Percentiles rank a stretch among this genome's conserved stretches.
These are phyloP conservation scores for Tolypocladium ophioglossoides DNA, from an alignment of 2,329 filamentous ascomycete species.

Conservation along the genomic window DNA sequence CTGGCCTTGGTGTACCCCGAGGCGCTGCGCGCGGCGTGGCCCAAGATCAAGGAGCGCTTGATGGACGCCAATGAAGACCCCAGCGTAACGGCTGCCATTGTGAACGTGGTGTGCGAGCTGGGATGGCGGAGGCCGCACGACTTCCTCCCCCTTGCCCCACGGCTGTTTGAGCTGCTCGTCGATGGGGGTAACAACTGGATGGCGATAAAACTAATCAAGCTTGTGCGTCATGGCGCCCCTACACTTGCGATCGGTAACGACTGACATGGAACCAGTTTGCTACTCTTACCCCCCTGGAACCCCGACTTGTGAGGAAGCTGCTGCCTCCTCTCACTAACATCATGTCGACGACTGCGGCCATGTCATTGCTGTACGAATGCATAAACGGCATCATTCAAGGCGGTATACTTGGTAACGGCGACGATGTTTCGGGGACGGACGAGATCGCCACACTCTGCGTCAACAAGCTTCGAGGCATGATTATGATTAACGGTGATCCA, in stretches of 20 bases:
- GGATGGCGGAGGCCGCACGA: constrained; percentile 91
- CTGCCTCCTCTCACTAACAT: constrained; percentile 84
- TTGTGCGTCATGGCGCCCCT: constrained; percentile 40
- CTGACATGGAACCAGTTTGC: constrained; percentile 60
- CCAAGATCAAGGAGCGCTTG: constrained; percentile 89
- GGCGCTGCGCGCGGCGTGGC: constrained; percentile 85
- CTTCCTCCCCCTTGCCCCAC: constrained; percentile 82
- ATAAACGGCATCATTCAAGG: constrained; percentile 98
- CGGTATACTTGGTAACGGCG: constrained; percentile 76
- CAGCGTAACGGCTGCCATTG: constrained; percentile 88
- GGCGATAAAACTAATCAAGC: constrained; percentile 98
- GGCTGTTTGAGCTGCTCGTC: constrained; percentile 85
- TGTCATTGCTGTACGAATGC: constrained; percentile 97
- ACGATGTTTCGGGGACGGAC: constrained; percentile 71
- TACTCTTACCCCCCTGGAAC: constrained; percentile 84
- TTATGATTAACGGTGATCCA: constrained; percentile 84
- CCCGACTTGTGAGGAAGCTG: constrained; percentile 81
- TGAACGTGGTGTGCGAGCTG: constrained; percentile 94
- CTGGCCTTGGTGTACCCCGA: constrained; percentile 95
- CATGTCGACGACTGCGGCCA: constrained; percentile 88
- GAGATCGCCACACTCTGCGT: constrained; percentile 90
- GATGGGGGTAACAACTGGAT: constrained; percentile 98
- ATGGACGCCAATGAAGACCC: constrained; percentile 85
- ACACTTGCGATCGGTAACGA: not conserved
- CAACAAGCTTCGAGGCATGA: constrained; percentile 85